Conservation (phyloP, 2,329 filamentous ascomycete genomes). For the Dissoconium aciculare region DNA sequence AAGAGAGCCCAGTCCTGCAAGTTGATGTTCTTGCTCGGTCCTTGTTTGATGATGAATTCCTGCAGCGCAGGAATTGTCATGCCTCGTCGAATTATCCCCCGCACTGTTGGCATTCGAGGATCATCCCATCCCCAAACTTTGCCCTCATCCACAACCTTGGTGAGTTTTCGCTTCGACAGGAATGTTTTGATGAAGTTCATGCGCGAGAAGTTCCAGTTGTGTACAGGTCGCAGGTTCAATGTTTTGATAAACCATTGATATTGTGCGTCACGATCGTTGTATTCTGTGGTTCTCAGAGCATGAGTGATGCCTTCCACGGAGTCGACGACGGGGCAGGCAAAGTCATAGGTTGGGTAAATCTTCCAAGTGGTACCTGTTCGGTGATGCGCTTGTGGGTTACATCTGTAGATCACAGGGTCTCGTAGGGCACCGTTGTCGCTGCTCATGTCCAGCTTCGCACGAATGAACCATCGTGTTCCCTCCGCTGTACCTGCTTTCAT, state of each 20-base stretch:
- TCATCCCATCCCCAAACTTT: slow-evolving; percentile 76
- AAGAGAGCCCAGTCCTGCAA: slow-evolving; percentile 65
- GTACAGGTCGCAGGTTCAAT: slow-evolving; percentile 57
- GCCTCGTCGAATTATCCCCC: slow-evolving; percentile 62
- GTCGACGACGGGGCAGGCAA: slow-evolving; percentile 71
- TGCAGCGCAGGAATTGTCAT: slow-evolving; percentile 66
- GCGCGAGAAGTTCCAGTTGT: slow-evolving; percentile 74
- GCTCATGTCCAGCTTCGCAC: slow-evolving; percentile 83
- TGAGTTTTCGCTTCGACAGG: slow-evolving; percentile 73
- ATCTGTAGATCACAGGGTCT: slow-evolving; percentile 94
- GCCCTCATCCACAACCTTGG: slow-evolving; percentile 63
- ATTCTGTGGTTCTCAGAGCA: slow-evolving; percentile 70
- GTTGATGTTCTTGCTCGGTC: slow-evolving; percentile 69
- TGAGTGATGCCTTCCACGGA: slow-evolving; percentile 70
- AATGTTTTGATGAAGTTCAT: slow-evolving; percentile 76
- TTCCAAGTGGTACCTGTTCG: slow-evolving; percentile 69
- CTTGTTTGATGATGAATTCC: slow-evolving; percentile 74
- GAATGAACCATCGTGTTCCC: slow-evolving; percentile 76
- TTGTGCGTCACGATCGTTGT: slow-evolving; percentile 72
- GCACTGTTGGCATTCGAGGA: slow-evolving; percentile 71
- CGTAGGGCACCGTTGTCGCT: slow-evolving; percentile 91
- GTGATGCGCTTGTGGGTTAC: slow-evolving; percentile 61
- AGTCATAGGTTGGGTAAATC: slow-evolving; percentile 78
- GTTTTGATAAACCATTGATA: slow-evolving; percentile 75
- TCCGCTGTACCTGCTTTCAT: slow-evolving; percentile 79